Percentiles rank a stretch among this genome's conserved stretches.
phyloP scores from a whole-genome alignment of 192 early-diverging fungal genomes.

The Cetraspora pellucida region DNA sequence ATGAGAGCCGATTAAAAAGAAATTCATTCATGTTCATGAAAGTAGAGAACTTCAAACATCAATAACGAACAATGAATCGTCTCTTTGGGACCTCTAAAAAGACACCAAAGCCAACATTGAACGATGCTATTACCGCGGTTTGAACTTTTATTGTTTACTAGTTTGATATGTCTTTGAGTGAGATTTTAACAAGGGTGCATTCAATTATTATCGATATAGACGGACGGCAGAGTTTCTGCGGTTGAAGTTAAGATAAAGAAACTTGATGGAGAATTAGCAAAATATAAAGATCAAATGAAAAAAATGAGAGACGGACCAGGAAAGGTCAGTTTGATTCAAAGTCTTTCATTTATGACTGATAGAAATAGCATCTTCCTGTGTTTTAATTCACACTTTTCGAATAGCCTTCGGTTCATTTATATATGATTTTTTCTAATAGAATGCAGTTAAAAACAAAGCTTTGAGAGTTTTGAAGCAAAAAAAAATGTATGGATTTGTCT shows the following conservation, averaged over 20 bases:
- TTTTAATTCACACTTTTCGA: not conserved
- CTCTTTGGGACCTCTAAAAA: conserved; percentile 90
- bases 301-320: conserved; percentile 89
- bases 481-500: conserved; percentile 65
- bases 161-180: not conserved
- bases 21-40: too few relatives aligned
- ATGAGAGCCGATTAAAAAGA: too few relatives aligned
- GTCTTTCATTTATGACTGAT: not conserved
- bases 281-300: conserved; percentile 91
- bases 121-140: conserved; percentile 80
- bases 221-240: conserved; percentile 81
- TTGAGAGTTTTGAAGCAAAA: conserved; percentile 90
- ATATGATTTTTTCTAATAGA: conserved; percentile 50
- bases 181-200: not conserved
- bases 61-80: conserved; percentile 71
- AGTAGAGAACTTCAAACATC: too few relatives aligned
- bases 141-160: conserved; percentile 8
- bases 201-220: conserved; percentile 62
- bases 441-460: conserved; percentile 90
- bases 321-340: conserved; percentile 53
- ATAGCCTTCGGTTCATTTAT: not conserved
- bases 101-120: conserved; percentile 83
- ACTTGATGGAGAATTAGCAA: conserved; percentile 89
- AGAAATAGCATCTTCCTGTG: not conserved
- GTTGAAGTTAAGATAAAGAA: conserved; percentile 95